Evolutionary conservation across 306 rosid species (phyloP), one percentile per base, ranked within the genome.

Genomic region (Glycine latifolia): DNA sequence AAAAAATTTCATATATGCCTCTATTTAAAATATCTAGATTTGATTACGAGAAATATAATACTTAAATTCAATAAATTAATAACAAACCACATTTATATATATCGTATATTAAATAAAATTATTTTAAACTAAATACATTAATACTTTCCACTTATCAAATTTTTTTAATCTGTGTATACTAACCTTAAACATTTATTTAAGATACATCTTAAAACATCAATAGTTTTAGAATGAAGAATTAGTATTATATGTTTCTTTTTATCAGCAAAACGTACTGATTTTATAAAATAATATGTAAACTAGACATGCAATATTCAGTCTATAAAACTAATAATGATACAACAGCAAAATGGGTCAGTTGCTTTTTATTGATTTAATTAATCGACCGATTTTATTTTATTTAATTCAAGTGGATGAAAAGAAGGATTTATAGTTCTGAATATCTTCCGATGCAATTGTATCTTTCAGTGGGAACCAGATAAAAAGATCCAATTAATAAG

Each of bases 391-490:
- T 12, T 52, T 14, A 3, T 2, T 53, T 16, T 12, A 4, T 70
- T 14, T n/a, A 70, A 79, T 31, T 60, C 9, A 16, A 14, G 46
- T 66, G 4, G 61, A 48, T 16, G 17, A 11, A n/a, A 49, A n/a
- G 54, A 54, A 11, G 14, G 13, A 4, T 10, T 43, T 65, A 31
- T 73, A 26, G 61, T 39, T 67, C 13, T 46, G 6, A 26, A 26
- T 26, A 26, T 26, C 31, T 26, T 26, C 31, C 31, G 31, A 15
- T 10, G 31, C 6, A 13, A 12, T 6, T 41, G 39, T 59, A 47
- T 10, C 13, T 14, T 71, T 44, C n/a, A 50, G 67, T 73, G 74
- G 68, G 35, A 81, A 63, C 70, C 69, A 71, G 73, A 15, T 43
- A 31, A 39, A 52, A 53, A 66, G 8, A 62, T 47, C 41, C 4